Percentiles rank a stretch among this genome's conserved stretches.
These are phyloP conservation scores for Pisolithus sp. DNA, from an alignment of 768 basidiomycete species.

Conservation along the genomic window DNA sequence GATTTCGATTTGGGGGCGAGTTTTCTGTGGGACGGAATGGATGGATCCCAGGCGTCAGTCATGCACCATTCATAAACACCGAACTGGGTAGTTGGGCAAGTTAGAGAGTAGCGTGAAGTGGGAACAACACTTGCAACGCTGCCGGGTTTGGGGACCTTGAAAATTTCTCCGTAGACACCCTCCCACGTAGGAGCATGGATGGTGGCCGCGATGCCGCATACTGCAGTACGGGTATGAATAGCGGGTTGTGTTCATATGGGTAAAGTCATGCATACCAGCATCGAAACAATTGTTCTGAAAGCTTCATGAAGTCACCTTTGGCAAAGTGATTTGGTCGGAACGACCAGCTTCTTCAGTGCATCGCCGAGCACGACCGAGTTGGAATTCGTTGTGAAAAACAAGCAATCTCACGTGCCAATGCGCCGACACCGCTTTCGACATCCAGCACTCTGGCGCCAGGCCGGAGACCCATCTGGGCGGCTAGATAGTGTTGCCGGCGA, in stretches of 20 bases:
- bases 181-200: conserved; percentile 95
- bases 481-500: no score
- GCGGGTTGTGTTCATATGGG: background rate
- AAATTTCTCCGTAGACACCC: conserved; percentile 90
- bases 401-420: conserved; percentile 93
- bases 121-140: conserved; percentile 55
- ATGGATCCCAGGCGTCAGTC: conserved; percentile 93
- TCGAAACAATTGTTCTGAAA: conserved; percentile 88
- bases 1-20: conserved; percentile 85
- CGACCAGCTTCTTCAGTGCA: no score
- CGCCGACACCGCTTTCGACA: conserved; percentile 97
- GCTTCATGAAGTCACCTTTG: conserved; percentile 96
- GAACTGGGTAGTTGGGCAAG: conserved; percentile 48
- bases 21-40: conserved; percentile 79
- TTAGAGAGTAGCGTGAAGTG: background rate
- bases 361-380: conserved; percentile 73
- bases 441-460: conserved; percentile 95
- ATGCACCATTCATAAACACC: conserved; percentile 99
- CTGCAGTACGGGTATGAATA: conserved; percentile 30
- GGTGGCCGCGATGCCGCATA: conserved; percentile 97
- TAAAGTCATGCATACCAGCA: conserved; percentile 64
- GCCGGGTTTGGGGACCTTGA: conserved; percentile 92
- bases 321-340: conserved; percentile 73
- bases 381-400: conserved; percentile 94
- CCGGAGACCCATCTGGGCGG: no score